These are phyloP conservation scores for Ganoderma lingzhi DNA, from an alignment of 1,284 basidiomycete species.

Conservation along the genomic window DNA sequence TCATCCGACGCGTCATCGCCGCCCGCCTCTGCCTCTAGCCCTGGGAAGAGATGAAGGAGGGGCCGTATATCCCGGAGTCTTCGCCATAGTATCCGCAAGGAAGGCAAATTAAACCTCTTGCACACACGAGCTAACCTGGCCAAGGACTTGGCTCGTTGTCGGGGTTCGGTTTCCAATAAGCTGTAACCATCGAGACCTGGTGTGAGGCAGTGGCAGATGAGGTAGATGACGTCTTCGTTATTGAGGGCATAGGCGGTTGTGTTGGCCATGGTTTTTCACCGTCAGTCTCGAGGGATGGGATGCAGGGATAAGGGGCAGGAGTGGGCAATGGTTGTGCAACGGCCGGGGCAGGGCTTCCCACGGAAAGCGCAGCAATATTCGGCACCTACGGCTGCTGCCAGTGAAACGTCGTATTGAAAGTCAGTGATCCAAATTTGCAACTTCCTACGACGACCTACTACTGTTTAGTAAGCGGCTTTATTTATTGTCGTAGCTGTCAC, in stretches of 20 bases:
- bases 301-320: neutral
- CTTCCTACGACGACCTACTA: neutral
- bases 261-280: neutral
- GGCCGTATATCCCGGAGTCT: conserved; percentile 1
- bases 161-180: neutral
- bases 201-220: conserved; percentile 4
- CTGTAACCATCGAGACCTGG: neutral
- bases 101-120: neutral
- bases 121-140: conserved; percentile 1
- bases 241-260: neutral
- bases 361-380: neutral
- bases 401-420: neutral
- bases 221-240: conserved; percentile 3
- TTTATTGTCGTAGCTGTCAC: neutral
- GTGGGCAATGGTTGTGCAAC: neutral
- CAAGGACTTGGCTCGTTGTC: neutral
- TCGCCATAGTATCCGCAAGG: conserved; percentile 1
- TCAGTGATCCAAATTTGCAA: neutral
- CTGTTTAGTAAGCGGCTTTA: neutral
- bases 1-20: neutral
- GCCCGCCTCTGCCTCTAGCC: neutral
- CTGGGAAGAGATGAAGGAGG: neutral
- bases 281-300: neutral
- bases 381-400: neutral
- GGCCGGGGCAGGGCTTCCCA: neutral